Conservation (phyloP, 768 basidiomycete species). For the Porphyrellus cyaneotinctus region DNA sequence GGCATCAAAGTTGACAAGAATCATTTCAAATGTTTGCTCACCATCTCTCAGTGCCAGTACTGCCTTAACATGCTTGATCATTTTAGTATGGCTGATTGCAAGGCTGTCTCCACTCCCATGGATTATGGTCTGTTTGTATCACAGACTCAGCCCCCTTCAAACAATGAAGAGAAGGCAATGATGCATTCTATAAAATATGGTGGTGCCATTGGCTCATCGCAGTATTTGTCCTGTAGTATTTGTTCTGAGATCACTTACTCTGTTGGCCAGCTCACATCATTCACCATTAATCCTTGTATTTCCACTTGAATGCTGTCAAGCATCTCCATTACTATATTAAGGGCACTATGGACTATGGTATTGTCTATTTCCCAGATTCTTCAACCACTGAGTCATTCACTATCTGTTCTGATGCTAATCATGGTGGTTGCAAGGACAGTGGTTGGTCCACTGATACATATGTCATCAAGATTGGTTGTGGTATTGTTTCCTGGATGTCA, state of each 20-base stretch:
- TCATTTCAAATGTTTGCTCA: too few relatives aligned
- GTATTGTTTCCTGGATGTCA: conserved; percentile 33
- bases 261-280: background rate
- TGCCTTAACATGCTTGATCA: too few relatives aligned
- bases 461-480: conserved; percentile 5
- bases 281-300: background rate
- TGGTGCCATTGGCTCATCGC: background rate
- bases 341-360: background rate
- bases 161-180: background rate
- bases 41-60: too few relatives aligned
- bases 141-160: too few relatives aligned
- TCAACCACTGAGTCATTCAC: background rate
- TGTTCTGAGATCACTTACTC: background rate
- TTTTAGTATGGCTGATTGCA: too few relatives aligned
- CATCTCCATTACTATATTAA: background rate
- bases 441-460: background rate
- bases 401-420: background rate
- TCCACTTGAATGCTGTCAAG: background rate
- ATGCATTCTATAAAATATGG: background rate
- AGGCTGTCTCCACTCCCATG: background rate
- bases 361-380: background rate
- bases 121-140: too few relatives aligned
- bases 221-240: background rate
- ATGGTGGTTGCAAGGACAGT: background rate
- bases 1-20: too few relatives aligned